These are phyloP conservation scores for Aphanomyces astaci DNA, from an alignment of 352 stramenopile genomes.

Conservation along the genomic window DNA sequence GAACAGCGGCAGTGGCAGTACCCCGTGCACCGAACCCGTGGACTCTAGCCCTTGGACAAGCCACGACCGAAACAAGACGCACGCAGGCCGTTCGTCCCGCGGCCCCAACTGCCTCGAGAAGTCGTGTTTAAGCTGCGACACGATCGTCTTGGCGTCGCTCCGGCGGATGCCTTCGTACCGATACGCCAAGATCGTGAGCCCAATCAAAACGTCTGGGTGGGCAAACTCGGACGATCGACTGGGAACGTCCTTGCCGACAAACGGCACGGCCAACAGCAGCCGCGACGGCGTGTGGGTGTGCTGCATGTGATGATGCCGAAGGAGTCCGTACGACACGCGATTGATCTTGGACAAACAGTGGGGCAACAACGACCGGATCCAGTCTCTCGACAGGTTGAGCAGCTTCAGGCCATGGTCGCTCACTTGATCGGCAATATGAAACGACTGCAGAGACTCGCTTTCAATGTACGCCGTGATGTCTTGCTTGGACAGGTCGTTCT, in stretches of 20 bases:
- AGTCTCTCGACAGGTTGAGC: conserved; percentile 97
- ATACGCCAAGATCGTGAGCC: conserved; percentile 86
- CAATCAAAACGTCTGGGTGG: conserved; percentile 95
- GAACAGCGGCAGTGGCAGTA: conserved; percentile 93
- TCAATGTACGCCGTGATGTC: conserved; percentile 62
- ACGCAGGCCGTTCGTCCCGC: conserved; percentile 67
- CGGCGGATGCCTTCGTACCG: conserved; percentile 84
- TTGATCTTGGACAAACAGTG: conserved; percentile 99
- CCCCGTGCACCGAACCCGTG: conserved; percentile 33
- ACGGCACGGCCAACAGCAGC: conserved; percentile 95
- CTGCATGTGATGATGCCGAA: conserved; percentile 53
- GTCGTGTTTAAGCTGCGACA: conserved; percentile 84
- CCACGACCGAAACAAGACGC: conserved; percentile 73
- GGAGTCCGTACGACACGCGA: conserved; percentile 96
- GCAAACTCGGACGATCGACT: conserved; percentile 98
- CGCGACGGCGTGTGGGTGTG: conserved; percentile 93
- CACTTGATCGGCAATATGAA: conserved; percentile 68
- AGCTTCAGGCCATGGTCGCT: conserved; percentile 92
- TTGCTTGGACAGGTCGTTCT: conserved; percentile 85
- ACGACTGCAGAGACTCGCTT: conserved; percentile 50
- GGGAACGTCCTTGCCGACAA: conserved; percentile 99
- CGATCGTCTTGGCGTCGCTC: conserved; percentile 74
- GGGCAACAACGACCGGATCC: conserved; percentile 96
- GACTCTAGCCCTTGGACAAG: conserved; percentile 39
- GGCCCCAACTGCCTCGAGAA: conserved; percentile 79